Percentiles rank a stretch among this genome's conserved stretches.
These are phyloP conservation scores for Phytophthora tubulina DNA, from an alignment of 352 stramenopile species.

Conservation along the genomic window DNA sequence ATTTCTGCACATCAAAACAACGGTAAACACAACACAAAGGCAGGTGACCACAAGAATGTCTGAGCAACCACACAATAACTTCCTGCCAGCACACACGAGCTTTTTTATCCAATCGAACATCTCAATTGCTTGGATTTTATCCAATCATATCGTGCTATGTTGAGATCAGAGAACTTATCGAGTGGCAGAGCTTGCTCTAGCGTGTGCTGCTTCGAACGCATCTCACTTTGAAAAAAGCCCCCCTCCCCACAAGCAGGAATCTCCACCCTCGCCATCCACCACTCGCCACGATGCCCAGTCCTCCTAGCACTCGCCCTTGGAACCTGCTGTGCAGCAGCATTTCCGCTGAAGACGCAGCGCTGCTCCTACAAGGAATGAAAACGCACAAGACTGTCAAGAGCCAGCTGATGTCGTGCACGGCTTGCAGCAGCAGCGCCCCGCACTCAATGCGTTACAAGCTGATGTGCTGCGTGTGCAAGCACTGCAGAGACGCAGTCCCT, in stretches of 20 bases:
- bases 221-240: background rate
- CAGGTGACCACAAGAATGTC: conserved; percentile 1
- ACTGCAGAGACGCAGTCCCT: background rate
- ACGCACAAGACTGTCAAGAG: no score
- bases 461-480: background rate
- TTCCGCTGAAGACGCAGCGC: no score
- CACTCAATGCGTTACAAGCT: background rate
- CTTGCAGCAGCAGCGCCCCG: no score
- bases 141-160: background rate
- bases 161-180: background rate
- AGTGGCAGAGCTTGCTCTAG: background rate
- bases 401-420: no score
- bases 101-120: background rate
- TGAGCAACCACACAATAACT: background rate
- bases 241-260: background rate
- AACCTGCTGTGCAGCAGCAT: no score
- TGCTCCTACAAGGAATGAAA: no score
- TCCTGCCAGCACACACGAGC: background rate
- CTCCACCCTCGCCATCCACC: background rate
- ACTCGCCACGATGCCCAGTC: no score
- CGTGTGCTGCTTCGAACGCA: background rate
- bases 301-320: no score
- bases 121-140: background rate
- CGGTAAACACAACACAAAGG: background rate
- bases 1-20: background rate